phyloP scores from a whole-genome alignment of 495 filamentous ascomycete genomes.

The Penicillium pulvis region DNA sequence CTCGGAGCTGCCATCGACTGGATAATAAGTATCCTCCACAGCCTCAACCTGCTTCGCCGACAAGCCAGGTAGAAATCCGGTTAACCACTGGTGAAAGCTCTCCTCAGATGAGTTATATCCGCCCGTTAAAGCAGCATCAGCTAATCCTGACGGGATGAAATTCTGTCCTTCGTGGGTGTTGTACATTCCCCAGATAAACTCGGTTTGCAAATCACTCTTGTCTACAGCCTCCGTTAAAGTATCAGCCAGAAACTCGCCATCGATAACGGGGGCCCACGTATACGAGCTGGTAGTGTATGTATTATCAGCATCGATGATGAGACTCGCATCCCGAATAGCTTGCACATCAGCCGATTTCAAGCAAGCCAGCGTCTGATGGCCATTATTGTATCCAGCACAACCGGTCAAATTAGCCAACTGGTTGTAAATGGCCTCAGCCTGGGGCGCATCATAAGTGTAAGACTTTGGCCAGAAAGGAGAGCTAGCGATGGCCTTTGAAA shows the following conservation, averaged over 20 bases:
- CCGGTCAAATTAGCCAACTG: conserved; percentile 46
- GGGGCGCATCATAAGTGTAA: conserved; percentile 50
- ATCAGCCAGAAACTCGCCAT: conserved; percentile 52
- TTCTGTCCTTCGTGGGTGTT: conserved; percentile 63
- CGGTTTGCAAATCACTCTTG: conserved; percentile 44
- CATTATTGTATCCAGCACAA: conserved; percentile 33
- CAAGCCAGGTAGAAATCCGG: conserved; percentile 53
- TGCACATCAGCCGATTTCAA: conserved; percentile 54
- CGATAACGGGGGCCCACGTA: conserved; percentile 63
- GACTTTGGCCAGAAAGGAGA: conserved; percentile 65
- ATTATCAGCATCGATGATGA: conserved; percentile 45
- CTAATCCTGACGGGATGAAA: conserved; percentile 55
- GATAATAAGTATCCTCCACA: conserved; percentile 49
- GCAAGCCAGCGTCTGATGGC: conserved; percentile 44
- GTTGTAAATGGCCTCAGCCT: conserved; percentile 53
- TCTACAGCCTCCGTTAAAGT: conserved; percentile 45
- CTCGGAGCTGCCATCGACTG: conserved; percentile 43
- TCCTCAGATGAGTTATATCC: conserved; percentile 48
- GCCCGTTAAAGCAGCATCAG: conserved; percentile 27
- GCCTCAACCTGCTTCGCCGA: conserved; percentile 35
- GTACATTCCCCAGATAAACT: conserved; percentile 55
- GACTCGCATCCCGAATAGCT: conserved; percentile 48
- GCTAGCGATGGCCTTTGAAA: conserved; percentile 57
- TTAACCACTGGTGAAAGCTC: conserved; percentile 53
- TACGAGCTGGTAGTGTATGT: conserved; percentile 55